Evolutionary conservation across 345 rosid species (phyloP), one percentile per base, ranked within the genome.

Genomic region (Cardamine occulta): DNA sequence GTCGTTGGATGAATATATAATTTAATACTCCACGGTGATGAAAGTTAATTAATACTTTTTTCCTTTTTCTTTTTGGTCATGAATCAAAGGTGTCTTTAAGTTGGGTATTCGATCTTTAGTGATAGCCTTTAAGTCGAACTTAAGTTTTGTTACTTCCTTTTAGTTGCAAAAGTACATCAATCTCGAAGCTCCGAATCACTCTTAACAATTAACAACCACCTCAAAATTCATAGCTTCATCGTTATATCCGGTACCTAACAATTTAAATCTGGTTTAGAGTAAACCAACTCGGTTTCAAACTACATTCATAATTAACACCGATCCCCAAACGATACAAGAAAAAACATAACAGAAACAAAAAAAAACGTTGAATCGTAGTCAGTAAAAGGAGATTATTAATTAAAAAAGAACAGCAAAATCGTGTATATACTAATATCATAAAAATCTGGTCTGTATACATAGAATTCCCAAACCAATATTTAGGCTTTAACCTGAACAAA

Each of bases 61-160:
- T 0, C 19, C 1, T 19, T 19, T 19, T 19, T 19, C 19, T 19
- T 19, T 19, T 19, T 19, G 19, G 19, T 19, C 19, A 19, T 19
- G 19, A 19, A 19, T 19, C 19, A 19, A 19, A 19, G 19, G 19
- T 19, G 19, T 19, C 19, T 19, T 19, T 19, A 19, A 19, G 19
- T 19, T 19, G 19, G 19, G 19, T 19, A 19, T 19, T 19, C 19
- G 19, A 19, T 19, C 19, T 19, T n/a, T n/a, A n/a, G n/a, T n/a
- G n/a, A n/a, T n/a, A n/a, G n/a, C n/a, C 65, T 70, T 70, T 57
- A 21, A 57, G 56, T 70, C 66, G 0, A 70, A 45, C 23, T 29
- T 29, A 57, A 58, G 74, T 70, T 31, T 70, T n/a, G 11, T 57
- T 70, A 18, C 31, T 69, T 55, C 6, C 18, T 29, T 40, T 56